Conservation (phyloP, 2,329 filamentous ascomycete species). For the Nemania abortiva region DNA sequence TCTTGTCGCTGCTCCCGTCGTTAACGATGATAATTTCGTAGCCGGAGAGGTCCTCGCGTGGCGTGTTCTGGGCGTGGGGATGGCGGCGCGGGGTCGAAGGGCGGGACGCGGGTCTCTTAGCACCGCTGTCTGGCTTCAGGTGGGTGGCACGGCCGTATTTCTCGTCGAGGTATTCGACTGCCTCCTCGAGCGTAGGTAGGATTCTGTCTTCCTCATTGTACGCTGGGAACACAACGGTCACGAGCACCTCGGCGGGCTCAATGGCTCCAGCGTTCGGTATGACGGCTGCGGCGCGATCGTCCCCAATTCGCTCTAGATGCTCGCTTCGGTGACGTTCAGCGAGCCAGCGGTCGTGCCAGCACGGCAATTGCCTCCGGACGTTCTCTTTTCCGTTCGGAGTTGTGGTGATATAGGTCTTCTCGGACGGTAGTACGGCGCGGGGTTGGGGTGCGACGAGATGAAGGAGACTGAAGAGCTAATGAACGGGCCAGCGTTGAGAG, state of each 20-base stretch:
- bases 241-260: slow-evolving; percentile 81
- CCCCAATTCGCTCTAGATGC: slow-evolving; percentile 48
- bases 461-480: slow-evolving; percentile 74
- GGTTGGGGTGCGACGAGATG: slow-evolving; percentile 84
- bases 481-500: neutral
- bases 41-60: slow-evolving; percentile 62
- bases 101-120: slow-evolving; percentile 49
- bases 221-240: slow-evolving; percentile 93
- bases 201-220: slow-evolving; percentile 94
- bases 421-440: slow-evolving; percentile 77
- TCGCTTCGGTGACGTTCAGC: slow-evolving; percentile 68
- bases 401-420: slow-evolving; percentile 87
- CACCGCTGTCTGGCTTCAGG: slow-evolving; percentile 42
- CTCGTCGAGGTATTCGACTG: slow-evolving; percentile 84
- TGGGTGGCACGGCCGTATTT: slow-evolving; percentile 71
- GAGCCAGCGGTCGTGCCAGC: slow-evolving; percentile 86
- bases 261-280: slow-evolving; percentile 68
- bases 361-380: slow-evolving; percentile 73
- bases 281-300: slow-evolving; percentile 54
- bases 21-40: slow-evolving; percentile 96
- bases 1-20: slow-evolving; percentile 88
- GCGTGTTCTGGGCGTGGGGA: slow-evolving; percentile 53
- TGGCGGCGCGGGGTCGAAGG: slow-evolving; percentile 52
- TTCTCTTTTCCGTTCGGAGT: slow-evolving; percentile 70
- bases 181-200: slow-evolving; percentile 87